Evolutionary conservation across 768 basidiomycete genomes (phyloP), one percentile per base, ranked within the genome.

Genomic region (Boletus pseudo-olivaceus): DNA sequence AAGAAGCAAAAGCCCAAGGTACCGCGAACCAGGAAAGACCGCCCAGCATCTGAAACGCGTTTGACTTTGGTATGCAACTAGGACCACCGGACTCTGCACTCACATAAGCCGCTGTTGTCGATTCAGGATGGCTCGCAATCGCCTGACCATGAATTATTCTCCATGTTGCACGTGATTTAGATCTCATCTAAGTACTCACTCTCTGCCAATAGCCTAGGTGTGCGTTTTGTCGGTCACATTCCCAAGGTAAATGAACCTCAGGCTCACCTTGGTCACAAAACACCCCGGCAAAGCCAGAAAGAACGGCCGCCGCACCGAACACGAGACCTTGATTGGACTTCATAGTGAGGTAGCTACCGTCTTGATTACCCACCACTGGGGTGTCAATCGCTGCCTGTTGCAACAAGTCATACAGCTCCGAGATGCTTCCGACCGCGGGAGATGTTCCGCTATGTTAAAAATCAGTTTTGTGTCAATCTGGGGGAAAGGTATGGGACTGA

Each of bases 1-100:
- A 75, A 5, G 78, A 77, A 8, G 74, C 78, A 54, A 81, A 79
- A 0, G 73, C 76, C 62, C 78, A 80, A 12, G 80, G 80, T n/a
- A 80, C 76, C 5, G 78, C 75, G 48, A 80, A 78, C 82, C 82
- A 83, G 1, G 81, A 81, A 32, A 83, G 62, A 6, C 81, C 82
- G 4, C 82, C 82, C 30, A 82, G 71, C 74, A 82, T 79, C 76
- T 80, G 57, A 39, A 23, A 30, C 19, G 15, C 12, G 14, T 47
- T 23, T 11, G 3, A 11, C 23, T 17, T 50, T 10, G 6, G 17
- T n/a, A 32, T 17, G 12, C 4, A n/a, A 33, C 14, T 1, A 7
- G 30, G 2, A 26, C 19, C 9, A 11, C 12, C 2, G 14, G 9
- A 32, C 17, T 11, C 27, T 23, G 32, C 45, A 64, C 75, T 50